A percentile compares a stretch with the other conserved stretches of the same genome.
These are phyloP conservation scores for Globisporangium nagaii DNA, from an alignment of 352 stramenopile species.

Conservation along the genomic window DNA sequence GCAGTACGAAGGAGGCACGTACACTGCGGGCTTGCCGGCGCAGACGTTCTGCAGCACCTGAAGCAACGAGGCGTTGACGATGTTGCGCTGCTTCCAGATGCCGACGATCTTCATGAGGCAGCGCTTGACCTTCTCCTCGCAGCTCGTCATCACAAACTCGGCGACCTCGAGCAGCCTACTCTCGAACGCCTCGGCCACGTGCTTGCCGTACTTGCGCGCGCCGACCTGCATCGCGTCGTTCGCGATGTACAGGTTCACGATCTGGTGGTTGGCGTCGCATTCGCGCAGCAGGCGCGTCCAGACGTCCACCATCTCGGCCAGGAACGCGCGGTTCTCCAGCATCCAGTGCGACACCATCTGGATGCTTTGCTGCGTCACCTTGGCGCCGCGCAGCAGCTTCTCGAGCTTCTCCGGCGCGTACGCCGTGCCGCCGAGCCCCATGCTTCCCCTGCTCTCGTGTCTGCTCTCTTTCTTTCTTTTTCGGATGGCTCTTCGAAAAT, in stretches of 20 bases:
- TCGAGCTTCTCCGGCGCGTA: constrained; percentile 62
- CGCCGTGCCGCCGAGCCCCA: constrained; percentile 12
- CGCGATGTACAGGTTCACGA: constrained; percentile 80
- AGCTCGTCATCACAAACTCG: constrained; percentile 57
- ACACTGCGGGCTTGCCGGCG: constrained; percentile 58
- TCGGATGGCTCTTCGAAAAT: neutral
- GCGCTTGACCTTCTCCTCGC: constrained; percentile 80
- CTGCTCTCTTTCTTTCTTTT: neutral
- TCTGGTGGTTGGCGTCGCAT: constrained; percentile 57
- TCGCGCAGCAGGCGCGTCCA: constrained; percentile 51
- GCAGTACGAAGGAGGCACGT: constrained; percentile 7
- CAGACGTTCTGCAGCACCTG: constrained; percentile 73
- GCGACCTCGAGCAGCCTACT: constrained; percentile 46
- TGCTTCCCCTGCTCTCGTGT: neutral
- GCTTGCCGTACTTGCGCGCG: constrained; percentile 71
- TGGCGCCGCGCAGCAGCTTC: constrained; percentile 54
- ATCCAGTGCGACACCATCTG: constrained; percentile 78
- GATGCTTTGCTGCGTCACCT: constrained; percentile 82
- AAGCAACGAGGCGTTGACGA: constrained; percentile 44
- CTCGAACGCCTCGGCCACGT: constrained; percentile 62
- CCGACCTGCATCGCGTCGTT: constrained; percentile 86
- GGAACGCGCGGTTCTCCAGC: constrained; percentile 45
- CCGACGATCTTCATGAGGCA: constrained; percentile 83
- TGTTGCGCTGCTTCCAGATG: constrained; percentile 79
- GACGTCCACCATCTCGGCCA: constrained; percentile 55